Evolutionary conservation across 2,329 filamentous ascomycete species (phyloP), one percentile per base, ranked within the genome.

Genomic region (Alternaria tenuissima): DNA sequence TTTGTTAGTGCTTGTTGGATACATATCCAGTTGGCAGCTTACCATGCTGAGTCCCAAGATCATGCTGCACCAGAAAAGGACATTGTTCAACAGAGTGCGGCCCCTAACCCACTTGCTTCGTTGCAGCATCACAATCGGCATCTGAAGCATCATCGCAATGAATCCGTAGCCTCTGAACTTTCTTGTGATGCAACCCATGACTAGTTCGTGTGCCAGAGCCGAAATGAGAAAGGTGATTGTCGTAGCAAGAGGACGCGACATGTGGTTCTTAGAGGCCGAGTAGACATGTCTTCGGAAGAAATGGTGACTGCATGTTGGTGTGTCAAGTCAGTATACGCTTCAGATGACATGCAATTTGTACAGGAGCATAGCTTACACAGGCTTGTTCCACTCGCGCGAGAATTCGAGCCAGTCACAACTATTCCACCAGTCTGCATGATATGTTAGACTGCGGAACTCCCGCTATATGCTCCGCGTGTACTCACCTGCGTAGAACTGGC

Each of bases 111-210:
- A 92, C 62, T 84, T 87, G 5, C 91, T 93, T 63, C 92, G 87
- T 82, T 98, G 95, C 30, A 98, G 82, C 78, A 94, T 88, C n/a
- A 98, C 91, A 67, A 98, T 95, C 0, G 95, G 95, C 68, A 98
- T 86, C 83, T 99, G 95, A 63, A 96, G 81, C 95, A 99, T 98
- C 88, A 97, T 95, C 63, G 92, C 91, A 20, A 96, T 74, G 76
- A 97, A 96, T 9, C 94, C 95, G 75, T 98, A 99, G 12, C 95
- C 95, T 38, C 95, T 84, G 46, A 98, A 84, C 82, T 99, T 98
- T 84, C 97, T 94, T 26, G 94, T 97, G 76, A 99, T 98, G 78
- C 94, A 98, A 7, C 91, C 93, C 91, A 99, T 96, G 72, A 99
- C 92, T 58, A 99, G 86, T 79, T 99, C 95, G 76, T 98, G 95